These are phyloP conservation scores for Termitomyces sp. DNA, from an alignment of 768 basidiomycete species.

Conservation along the genomic window DNA sequence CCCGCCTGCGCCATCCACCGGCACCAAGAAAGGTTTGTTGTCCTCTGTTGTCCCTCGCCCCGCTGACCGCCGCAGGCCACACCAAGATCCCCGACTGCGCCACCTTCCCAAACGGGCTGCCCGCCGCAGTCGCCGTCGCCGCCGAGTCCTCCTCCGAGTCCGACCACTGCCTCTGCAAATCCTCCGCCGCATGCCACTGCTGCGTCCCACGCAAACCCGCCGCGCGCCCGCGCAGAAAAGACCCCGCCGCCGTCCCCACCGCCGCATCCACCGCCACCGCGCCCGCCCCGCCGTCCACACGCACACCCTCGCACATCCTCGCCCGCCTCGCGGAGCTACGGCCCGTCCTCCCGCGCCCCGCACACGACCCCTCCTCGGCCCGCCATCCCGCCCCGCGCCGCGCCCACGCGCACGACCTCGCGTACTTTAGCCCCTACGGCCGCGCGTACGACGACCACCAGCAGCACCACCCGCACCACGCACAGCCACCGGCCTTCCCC, in stretches of 20 bases:
- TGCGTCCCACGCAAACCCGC: constrained; percentile 44
- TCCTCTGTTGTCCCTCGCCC: neutral
- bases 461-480: neutral
- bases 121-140: constrained; percentile 55
- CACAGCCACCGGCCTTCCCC: constrained; percentile 14
- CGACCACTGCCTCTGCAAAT: constrained; percentile 51
- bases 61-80: constrained; percentile 33
- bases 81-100: constrained; percentile 62
- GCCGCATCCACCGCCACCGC: neutral
- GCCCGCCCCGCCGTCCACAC: constrained; percentile 9
- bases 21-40: constrained; percentile 62
- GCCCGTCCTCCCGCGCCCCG: constrained; percentile 61
- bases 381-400: constrained; percentile 39
- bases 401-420: constrained; percentile 45
- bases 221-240: constrained; percentile 28
- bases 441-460: constrained; percentile 51
- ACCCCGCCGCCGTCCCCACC: constrained; percentile 12
- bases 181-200: constrained; percentile 49
- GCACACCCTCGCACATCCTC: constrained; percentile 42
- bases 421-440: constrained; percentile 61
- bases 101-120: constrained; percentile 78
- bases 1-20: constrained; percentile 38
- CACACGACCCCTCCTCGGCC: constrained; percentile 45
- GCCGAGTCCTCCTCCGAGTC: constrained; percentile 51
- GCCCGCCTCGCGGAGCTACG: constrained; percentile 62